Conservation (phyloP, 768 basidiomycete species). For the Psilocybe cyanescens region DNA sequence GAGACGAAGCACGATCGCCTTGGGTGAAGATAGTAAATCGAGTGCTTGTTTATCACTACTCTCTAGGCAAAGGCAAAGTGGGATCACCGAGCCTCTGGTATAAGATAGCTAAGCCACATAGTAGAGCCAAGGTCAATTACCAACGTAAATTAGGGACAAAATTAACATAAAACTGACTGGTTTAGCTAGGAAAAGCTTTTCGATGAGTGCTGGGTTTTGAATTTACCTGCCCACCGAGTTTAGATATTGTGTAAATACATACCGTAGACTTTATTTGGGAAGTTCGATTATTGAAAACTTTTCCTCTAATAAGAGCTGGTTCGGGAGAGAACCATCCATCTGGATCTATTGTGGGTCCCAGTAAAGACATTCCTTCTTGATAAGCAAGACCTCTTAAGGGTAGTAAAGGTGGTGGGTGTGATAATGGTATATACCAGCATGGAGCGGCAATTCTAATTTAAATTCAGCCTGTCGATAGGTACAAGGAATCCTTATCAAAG, state of each 20-base stretch:
- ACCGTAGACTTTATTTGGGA: conserved; percentile 37
- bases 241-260: conserved; percentile 13
- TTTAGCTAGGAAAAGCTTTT: conserved; percentile 41
- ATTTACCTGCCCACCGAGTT: too few relatives aligned
- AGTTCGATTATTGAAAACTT: conserved; percentile 29
- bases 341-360: conserved; percentile 40
- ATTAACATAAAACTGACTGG: conserved; percentile 32
- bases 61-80: conserved; percentile 33
- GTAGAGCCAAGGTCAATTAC: not conserved
- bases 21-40: conserved; percentile 35
- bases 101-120: conserved; percentile 37
- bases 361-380: conserved; percentile 34
- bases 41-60: conserved; percentile 36
- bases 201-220: not conserved
- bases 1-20: conserved; percentile 32
- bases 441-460: conserved; percentile 31
- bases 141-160: not conserved
- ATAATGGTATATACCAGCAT: conserved; percentile 38
- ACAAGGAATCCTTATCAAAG: not conserved
- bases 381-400: conserved; percentile 38
- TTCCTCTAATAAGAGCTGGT: conserved; percentile 30
- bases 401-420: conserved; percentile 34
- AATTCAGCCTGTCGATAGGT: too few relatives aligned
- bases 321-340: conserved; percentile 41
- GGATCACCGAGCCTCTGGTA: conserved; percentile 44